phyloP scores from a whole-genome alignment of 202 grass and related monocot genomes.

The Sporobolus alterniflorus region DNA sequence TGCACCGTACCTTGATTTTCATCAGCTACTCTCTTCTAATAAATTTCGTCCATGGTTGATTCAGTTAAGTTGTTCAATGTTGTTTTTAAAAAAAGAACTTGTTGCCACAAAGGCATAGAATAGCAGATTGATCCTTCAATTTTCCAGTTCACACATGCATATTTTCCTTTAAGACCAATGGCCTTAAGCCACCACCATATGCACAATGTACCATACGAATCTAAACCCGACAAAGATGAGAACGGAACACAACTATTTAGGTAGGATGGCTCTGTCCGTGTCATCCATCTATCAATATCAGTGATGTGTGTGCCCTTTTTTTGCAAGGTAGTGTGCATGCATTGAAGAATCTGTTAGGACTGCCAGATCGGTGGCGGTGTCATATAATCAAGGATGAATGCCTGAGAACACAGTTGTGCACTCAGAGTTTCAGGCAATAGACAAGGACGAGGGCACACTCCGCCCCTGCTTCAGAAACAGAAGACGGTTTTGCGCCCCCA shows the following conservation, averaged over 20 bases:
- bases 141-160: background rate
- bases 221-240: background rate
- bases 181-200: background rate
- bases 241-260: background rate
- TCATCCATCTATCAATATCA: background rate
- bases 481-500: background rate
- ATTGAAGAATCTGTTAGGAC: background rate
- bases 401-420: background rate
- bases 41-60: too few relatives aligned
- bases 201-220: background rate
- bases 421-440: background rate
- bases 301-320: background rate
- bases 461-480: background rate
- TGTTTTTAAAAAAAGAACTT: too few relatives aligned
- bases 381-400: background rate
- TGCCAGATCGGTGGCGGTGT: background rate
- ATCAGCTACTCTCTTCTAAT: background rate
- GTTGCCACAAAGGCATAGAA: background rate
- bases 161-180: background rate
- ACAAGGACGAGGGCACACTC: background rate
- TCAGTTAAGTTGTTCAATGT: background rate
- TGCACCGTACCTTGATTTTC: too few relatives aligned
- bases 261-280: background rate
- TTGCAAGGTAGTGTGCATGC: background rate
- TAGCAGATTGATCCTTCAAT: background rate